A percentile compares a stretch with the other conserved stretches of the same genome.
Evolutionary conservation across 2,329 filamentous ascomycete genomes (phyloP).

Genomic region (Fusarium sp.): DNA sequence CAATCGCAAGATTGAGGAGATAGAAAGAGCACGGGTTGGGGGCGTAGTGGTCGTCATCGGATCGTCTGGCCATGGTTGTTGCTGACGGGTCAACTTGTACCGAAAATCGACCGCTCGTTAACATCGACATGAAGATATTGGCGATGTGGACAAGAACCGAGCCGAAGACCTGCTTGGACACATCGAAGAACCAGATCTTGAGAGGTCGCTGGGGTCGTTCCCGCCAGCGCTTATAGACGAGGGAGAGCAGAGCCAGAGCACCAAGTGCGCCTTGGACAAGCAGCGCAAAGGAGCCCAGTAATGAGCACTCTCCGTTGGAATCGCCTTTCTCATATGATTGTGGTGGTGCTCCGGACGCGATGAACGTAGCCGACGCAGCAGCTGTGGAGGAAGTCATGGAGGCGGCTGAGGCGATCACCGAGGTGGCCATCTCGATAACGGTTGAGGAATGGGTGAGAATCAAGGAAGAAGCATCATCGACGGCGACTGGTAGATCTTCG

Average conservation of each 20-base stretch:
- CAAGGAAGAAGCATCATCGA: slow-evolving; percentile 45
- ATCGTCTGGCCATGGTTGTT: slow-evolving; percentile 53
- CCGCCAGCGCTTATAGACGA: slow-evolving; percentile 94
- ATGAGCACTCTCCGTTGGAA: slow-evolving; percentile 81
- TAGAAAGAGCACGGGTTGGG: slow-evolving; percentile 99
- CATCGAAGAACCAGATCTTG: slow-evolving; percentile 98
- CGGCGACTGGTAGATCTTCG: slow-evolving; percentile 33
- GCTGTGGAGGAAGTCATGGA: slow-evolving; percentile 48
- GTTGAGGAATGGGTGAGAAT: slow-evolving; percentile 36
- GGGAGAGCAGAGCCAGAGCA: slow-evolving; percentile 81
- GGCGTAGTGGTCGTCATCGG: slow-evolving; percentile 67
- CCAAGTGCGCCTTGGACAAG: slow-evolving; percentile 91
- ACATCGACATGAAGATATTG: slow-evolving; percentile 96
- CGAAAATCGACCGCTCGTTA: slow-evolving; percentile 87
- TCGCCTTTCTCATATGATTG: slow-evolving; percentile 58
- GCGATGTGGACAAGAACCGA: slow-evolving; percentile 91
- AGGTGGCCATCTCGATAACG: slow-evolving; percentile 48
- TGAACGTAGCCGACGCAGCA: slow-evolving; percentile 30
- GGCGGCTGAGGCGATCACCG: slow-evolving; percentile 49
- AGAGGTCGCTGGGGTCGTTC: slow-evolving; percentile 91
- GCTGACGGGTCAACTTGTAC: slow-evolving; percentile 68
- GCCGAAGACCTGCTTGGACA: slow-evolving; percentile 96
- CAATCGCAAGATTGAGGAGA: slow-evolving; percentile 91
- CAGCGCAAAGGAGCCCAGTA: slow-evolving; percentile 91
- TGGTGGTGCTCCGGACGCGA: slow-evolving; percentile 34